phyloP scores from a whole-genome alignment of 2,329 filamentous ascomycete genomes.

The Epichloe amarillans region DNA sequence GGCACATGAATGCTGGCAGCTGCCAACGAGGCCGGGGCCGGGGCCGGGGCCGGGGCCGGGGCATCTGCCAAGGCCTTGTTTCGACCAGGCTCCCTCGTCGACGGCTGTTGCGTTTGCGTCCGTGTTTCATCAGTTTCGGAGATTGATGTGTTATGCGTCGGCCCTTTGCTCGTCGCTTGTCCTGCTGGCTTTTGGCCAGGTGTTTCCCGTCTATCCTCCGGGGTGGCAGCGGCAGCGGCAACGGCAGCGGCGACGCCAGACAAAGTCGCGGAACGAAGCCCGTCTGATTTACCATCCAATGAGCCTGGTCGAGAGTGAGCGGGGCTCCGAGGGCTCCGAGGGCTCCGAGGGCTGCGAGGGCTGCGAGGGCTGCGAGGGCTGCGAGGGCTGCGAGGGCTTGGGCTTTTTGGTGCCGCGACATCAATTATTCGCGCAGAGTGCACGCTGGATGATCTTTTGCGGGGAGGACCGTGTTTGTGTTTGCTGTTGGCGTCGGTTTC shows the following conservation, averaged over 20 bases:
- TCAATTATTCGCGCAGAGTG: constrained; percentile 46
- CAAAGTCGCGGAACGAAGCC: constrained; percentile 26
- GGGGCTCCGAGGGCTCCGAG: constrained; percentile 29
- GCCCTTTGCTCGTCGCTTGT: neutral
- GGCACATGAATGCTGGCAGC: neutral
- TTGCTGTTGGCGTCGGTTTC: constrained; percentile 34
- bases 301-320: constrained; percentile 35
- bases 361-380: constrained; percentile 25
- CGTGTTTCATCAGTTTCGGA: neutral
- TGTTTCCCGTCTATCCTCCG: constrained; percentile 15
- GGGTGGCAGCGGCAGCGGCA: constrained; percentile 17
- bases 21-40: neutral
- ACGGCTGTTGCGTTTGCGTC: neutral
- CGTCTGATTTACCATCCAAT: constrained; percentile 27
- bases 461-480: constrained; percentile 15
- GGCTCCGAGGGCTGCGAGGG: constrained; percentile 34
- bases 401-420: constrained; percentile 38
- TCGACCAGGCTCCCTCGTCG: neutral
- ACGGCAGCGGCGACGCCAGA: constrained; percentile 28
- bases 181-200: neutral
- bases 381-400: constrained; percentile 34
- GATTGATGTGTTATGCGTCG: neutral
- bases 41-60: neutral
- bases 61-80: neutral
- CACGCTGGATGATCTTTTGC: constrained; percentile 32